Evolutionary conservation across 495 filamentous ascomycete species (phyloP).

Genomic region (Penicillium crystallinum): DNA sequence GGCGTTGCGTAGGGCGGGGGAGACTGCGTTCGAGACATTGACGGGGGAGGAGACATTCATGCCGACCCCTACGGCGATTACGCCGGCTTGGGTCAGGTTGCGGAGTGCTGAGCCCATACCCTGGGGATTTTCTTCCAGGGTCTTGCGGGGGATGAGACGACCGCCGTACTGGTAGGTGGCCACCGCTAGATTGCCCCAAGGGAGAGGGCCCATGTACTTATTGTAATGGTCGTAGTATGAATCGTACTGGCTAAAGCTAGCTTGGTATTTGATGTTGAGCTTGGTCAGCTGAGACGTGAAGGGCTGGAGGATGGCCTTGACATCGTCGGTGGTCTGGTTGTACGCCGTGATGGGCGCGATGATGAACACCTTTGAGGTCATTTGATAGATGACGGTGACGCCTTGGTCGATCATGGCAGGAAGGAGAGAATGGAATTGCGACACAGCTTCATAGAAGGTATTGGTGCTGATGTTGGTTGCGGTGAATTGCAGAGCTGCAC

Average conservation of each 20-base stretch:
- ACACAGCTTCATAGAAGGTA: conserved; percentile 40
- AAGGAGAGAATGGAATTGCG: conserved; percentile 40
- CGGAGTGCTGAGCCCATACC: conserved; percentile 34
- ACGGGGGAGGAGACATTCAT: conserved; percentile 35
- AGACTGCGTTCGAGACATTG: conserved; percentile 48
- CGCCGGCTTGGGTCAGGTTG: conserved; percentile 35
- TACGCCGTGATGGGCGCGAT: conserved; percentile 40
- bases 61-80: conserved; percentile 42
- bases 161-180: conserved; percentile 51
- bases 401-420: conserved; percentile 49
- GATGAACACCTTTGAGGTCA: conserved; percentile 41
- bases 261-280: conserved; percentile 25
- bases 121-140: conserved; percentile 42
- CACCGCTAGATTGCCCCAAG: conserved; percentile 38
- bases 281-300: conserved; percentile 25
- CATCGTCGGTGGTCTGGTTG: conserved; percentile 26
- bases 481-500: conserved; percentile 28
- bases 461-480: conserved; percentile 27
- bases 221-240: conserved; percentile 49
- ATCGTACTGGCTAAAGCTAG: conserved; percentile 26
- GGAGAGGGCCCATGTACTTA: conserved; percentile 33
- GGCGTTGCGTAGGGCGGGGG: conserved; percentile 52
- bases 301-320: conserved; percentile 26
- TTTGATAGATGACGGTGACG: conserved; percentile 42
- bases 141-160: conserved; percentile 50